Conservation (phyloP, 139 green algal species). For the Eudorina sp. region DNA sequence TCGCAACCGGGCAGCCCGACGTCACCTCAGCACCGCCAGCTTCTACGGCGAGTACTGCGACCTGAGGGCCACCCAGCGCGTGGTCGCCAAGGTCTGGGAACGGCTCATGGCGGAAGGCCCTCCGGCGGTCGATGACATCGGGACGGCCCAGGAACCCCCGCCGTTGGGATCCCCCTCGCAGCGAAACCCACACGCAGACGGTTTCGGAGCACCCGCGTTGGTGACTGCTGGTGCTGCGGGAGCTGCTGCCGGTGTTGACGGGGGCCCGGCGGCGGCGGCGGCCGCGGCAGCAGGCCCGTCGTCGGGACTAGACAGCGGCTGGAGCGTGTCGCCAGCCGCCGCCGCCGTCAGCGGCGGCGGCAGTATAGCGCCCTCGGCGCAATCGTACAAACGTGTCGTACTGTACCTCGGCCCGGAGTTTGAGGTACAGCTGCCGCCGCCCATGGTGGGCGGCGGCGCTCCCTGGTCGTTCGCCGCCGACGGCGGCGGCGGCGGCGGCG, state of each 20-base stretch:
- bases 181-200: too few relatives aligned
- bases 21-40: conserved; percentile 10
- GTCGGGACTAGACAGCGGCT: too few relatives aligned
- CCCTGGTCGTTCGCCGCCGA: not conserved
- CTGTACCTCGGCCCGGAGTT: conserved; percentile 15
- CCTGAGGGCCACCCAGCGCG: not conserved
- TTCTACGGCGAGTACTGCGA: conserved; percentile 44
- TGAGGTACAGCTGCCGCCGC: conserved; percentile 16
- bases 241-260: too few relatives aligned
- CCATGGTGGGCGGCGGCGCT: not conserved
- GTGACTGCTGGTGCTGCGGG: too few relatives aligned
- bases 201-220: too few relatives aligned
- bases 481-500: not conserved
- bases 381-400: not conserved
- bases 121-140: too few relatives aligned
- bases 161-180: too few relatives aligned
- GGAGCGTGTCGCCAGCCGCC: not conserved
- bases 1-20: not conserved
- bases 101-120: not conserved
- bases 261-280: too few relatives aligned
- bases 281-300: too few relatives aligned
- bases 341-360: not conserved
- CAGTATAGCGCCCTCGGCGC: not conserved
- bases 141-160: too few relatives aligned
- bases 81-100: conserved; percentile 8